A percentile compares a stretch with the other conserved stretches of the same genome.
Conservation (phyloP, 2,329 filamentous ascomycete species). For the Periconia sp. region DNA sequence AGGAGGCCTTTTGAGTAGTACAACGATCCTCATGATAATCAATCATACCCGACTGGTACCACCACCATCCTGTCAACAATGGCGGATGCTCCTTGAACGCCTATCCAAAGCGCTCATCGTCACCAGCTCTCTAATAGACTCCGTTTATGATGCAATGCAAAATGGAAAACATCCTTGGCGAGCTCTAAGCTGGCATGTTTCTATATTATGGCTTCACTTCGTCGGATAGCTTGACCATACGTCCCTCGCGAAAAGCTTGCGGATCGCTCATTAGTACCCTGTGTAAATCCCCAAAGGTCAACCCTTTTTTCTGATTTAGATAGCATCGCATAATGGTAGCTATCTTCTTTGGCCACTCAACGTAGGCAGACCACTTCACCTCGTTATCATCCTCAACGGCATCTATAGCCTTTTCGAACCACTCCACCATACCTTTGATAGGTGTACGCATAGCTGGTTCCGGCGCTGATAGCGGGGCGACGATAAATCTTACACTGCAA, state of each 20-base stretch:
- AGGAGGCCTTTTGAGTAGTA: no score
- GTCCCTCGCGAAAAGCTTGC: conserved; percentile 47
- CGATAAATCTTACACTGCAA: conserved; percentile 18
- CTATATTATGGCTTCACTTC: no score
- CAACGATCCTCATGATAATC: no score
- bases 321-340: conserved; percentile 14
- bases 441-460: conserved; percentile 16
- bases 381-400: conserved; percentile 32
- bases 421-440: conserved; percentile 36
- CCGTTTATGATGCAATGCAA: no score
- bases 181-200: no score
- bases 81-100: no score
- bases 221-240: no score
- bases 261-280: conserved; percentile 37
- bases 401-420: conserved; percentile 46
- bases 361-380: conserved; percentile 37
- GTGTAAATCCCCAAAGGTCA: conserved; percentile 16
- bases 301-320: conserved; percentile 11
- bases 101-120: no score
- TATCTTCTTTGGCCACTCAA: conserved; percentile 38
- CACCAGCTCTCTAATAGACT: no score
- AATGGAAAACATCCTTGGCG: no score
- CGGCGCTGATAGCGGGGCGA: conserved; percentile 19
- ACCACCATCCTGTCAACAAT: no score
- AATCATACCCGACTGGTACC: no score